Base-by-base conservation (phyloP, 2,329 filamentous ascomycete species). In the Beauveria sp. region DNA sequence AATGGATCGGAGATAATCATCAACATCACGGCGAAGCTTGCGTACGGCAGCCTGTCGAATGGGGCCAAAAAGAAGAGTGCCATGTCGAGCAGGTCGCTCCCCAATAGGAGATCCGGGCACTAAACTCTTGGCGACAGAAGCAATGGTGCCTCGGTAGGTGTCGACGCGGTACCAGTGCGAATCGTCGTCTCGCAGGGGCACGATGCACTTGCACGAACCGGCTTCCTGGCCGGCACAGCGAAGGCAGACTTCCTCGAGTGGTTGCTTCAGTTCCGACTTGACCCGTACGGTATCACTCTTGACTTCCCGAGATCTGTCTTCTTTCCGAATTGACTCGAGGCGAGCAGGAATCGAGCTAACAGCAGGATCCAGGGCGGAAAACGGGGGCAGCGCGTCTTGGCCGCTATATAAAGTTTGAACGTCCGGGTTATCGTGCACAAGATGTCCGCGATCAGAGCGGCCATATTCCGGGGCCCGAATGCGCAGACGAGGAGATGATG, bases 151-250 rank as follows among this genome's bases (percentile, higher is more conserved):
- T 26, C 57, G 26, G 26, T 59, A 59, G 7, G 57, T 53, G 20
- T 59, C 57, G 12, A 59, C 50, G 34, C 57, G 43, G n/a, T 47
- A 53, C 57, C 57, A 59, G 40, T 61, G 53, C 6, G 52, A 55
- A 24, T 61, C 59, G n/a, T 56, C 59, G 10, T 61, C 44, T 41
- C 53, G 52, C n/a, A 50, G 34, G 12, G 53, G 44, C 14, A 56
- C 53, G 5, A 51, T 41, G 26, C 59, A 61, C 18, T 48, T 55
- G 51, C 59, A 61, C 3, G 53, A 24, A 10, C 52, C 52, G 6
- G 51, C 14, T 30, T 48, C 58, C 43, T 44, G 57, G 4, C 57
- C 50, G 3, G 57, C 47, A 28, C 57, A 59, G 14, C 57, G 57
- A 30, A 44, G 48, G 26, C 57, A 59, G 14, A 40, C 14, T 9